These are phyloP conservation scores for Panicum hallii DNA, from an alignment of 202 grass and related monocot species.

Conservation along the genomic window DNA sequence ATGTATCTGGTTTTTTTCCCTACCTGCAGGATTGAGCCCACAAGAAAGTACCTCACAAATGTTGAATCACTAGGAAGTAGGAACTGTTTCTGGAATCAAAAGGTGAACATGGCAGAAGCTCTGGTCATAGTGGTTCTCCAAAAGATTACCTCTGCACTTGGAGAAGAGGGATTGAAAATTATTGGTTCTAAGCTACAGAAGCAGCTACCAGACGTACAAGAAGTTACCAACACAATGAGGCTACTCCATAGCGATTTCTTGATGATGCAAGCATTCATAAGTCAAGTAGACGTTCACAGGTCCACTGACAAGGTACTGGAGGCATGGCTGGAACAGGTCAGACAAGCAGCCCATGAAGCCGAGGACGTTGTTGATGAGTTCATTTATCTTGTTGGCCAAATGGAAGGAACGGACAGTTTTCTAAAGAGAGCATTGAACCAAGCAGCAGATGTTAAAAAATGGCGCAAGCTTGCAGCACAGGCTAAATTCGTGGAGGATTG, in stretches of 20 bases:
- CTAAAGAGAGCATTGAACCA: slow-evolving; percentile 36
- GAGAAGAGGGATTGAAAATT: slow-evolving; percentile 29
- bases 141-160: slow-evolving; percentile 48
- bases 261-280: slow-evolving; percentile 59
- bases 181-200: slow-evolving; percentile 40
- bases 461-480: slow-evolving; percentile 25
- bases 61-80: background rate
- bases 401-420: background rate
- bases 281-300: slow-evolving; percentile 11
- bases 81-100: background rate
- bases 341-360: slow-evolving; percentile 35
- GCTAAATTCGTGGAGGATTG: slow-evolving; percentile 35
- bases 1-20: background rate
- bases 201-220: slow-evolving; percentile 31
- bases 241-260: slow-evolving; percentile 48
- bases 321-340: slow-evolving; percentile 54
- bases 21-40: background rate
- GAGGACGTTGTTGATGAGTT: slow-evolving; percentile 65
- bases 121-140: slow-evolving; percentile 55
- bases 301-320: slow-evolving; percentile 42
- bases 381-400: slow-evolving; percentile 46
- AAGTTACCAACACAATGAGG: slow-evolving; percentile 40
- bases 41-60: background rate
- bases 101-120: slow-evolving; percentile 50
- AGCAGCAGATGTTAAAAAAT: slow-evolving; percentile 11